Percentiles rank a stretch among this genome's conserved stretches.
Evolutionary conservation across 2,329 filamentous ascomycete genomes (phyloP).

Genomic region (Proliferodiscus dingleyae): DNA sequence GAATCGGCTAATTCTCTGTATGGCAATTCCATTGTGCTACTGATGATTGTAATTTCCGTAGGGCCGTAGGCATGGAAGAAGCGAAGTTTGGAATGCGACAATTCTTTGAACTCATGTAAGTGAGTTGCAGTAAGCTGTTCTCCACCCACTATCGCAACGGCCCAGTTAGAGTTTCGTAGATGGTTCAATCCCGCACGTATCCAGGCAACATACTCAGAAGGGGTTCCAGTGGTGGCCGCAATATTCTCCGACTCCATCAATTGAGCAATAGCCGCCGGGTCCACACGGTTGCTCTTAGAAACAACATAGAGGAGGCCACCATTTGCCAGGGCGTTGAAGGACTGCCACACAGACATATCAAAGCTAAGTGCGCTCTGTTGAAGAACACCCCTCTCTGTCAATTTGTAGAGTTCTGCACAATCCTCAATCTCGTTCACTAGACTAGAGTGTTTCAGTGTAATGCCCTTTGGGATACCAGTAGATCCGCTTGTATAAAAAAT

Average conservation of each 20-base stretch:
- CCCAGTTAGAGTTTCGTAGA: background rate
- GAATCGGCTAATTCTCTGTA: background rate
- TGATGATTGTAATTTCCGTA: constrained; percentile 3
- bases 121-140: background rate
- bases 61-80: constrained; percentile 13
- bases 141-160: constrained; percentile 1
- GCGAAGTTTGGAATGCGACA: background rate
- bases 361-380: constrained; percentile 12
- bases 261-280: constrained; percentile 1
- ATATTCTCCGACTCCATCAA: background rate
- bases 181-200: background rate
- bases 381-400: background rate
- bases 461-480: constrained; percentile 13
- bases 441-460: constrained; percentile 23
- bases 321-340: constrained; percentile 4
- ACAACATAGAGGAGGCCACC: constrained; percentile 8
- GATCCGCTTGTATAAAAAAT: constrained; percentile 16
- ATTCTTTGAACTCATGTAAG: background rate
- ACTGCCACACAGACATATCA: constrained; percentile 5
- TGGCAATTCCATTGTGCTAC: background rate
- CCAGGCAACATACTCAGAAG: constrained; percentile 5
- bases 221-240: constrained; percentile 3
- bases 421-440: constrained; percentile 13
- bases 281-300: background rate
- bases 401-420: background rate